Percentiles rank a stretch among this genome's conserved stretches.
phyloP scores from a whole-genome alignment of 2,329 filamentous ascomycete genomes.

The Bipolaris gigantea region DNA sequence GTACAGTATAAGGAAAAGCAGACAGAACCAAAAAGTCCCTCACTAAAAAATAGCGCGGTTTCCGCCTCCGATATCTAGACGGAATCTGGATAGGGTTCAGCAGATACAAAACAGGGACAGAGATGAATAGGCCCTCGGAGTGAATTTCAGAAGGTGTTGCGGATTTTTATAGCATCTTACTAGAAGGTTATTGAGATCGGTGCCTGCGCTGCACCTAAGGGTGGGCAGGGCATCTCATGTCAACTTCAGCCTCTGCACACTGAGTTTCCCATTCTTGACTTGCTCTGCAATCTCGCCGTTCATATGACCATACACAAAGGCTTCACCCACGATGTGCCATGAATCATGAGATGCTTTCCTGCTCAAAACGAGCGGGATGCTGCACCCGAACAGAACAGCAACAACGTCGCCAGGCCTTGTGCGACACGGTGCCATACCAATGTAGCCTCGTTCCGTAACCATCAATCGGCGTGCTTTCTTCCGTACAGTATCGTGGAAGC shows the following conservation, averaged over 20 bases:
- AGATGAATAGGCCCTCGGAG: too few relatives aligned
- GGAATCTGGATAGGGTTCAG: too few relatives aligned
- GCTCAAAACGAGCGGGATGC: constrained; percentile 41
- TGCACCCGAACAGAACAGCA: constrained; percentile 41
- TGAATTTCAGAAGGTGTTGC: too few relatives aligned
- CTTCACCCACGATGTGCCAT: constrained; percentile 36
- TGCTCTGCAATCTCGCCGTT: constrained; percentile 26
- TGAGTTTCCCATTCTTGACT: constrained; percentile 17
- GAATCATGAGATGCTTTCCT: constrained; percentile 12
- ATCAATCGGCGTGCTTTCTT: constrained; percentile 38
- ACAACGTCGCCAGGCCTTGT: constrained; percentile 34
- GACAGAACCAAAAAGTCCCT: too few relatives aligned
- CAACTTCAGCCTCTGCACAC: constrained; percentile 15
- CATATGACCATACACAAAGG: constrained; percentile 35
- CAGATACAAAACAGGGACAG: too few relatives aligned
- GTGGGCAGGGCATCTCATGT: neutral
- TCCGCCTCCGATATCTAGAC: too few relatives aligned
- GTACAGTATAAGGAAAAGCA: too few relatives aligned
- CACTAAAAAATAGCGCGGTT: too few relatives aligned
- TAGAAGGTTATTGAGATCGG: too few relatives aligned
- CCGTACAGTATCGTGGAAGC: constrained; percentile 33
- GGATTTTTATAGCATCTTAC: too few relatives aligned
- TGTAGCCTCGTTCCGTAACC: constrained; percentile 24
- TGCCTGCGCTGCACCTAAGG: too few relatives aligned
- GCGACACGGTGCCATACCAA: constrained; percentile 38